A percentile compares a stretch with the other conserved stretches of the same genome.
Conservation (phyloP, 148 eudicot genomes). For the Vaccinium macrocarpon region DNA sequence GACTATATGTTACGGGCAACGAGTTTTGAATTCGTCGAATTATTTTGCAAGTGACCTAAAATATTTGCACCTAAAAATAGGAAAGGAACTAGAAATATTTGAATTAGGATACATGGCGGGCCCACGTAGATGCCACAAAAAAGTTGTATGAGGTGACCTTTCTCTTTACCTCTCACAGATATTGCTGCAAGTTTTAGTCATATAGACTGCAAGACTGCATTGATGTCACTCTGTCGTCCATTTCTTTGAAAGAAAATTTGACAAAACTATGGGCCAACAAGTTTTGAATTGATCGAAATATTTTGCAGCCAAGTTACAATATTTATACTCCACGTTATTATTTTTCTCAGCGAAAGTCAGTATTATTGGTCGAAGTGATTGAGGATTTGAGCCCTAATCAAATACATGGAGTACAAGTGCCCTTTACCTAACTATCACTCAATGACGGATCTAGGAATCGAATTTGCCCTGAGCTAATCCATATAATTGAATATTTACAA, state of each 20-base stretch:
- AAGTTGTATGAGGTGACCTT: background rate
- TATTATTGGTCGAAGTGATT: no score
- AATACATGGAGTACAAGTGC: no score
- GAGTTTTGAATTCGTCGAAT: background rate
- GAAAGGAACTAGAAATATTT: background rate
- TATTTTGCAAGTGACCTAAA: background rate
- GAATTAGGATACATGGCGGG: background rate
- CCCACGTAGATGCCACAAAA: background rate
- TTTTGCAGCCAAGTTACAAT: background rate
- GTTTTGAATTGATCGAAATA: background rate
- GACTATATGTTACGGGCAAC: background rate
- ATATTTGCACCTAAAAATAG: background rate
- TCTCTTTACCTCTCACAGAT: background rate
- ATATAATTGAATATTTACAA: no score
- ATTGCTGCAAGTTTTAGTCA: background rate
- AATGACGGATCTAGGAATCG: no score
- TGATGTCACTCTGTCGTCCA: background rate
- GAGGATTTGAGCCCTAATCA: no score
- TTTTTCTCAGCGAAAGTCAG: no score
- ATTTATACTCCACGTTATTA: no score
- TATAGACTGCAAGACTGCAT: background rate
- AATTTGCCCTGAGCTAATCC: no score
- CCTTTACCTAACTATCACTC: no score
- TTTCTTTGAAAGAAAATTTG: background rate
- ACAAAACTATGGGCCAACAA: background rate